Evolutionary conservation across 331 rosid genomes (phyloP).

Genomic region (Saraca asoca): DNA sequence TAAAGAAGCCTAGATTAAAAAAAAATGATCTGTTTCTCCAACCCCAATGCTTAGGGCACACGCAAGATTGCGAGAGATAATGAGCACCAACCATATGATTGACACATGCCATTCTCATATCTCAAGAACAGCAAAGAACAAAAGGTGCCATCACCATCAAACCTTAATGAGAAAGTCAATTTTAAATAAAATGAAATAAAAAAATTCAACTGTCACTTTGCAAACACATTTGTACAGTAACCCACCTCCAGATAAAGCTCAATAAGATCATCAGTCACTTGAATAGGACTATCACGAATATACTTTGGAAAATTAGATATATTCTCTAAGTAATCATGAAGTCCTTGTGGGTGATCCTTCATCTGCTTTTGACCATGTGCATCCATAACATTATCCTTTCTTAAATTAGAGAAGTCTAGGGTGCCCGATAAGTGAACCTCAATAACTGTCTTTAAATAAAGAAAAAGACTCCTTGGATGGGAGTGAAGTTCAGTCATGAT

Average conservation of each 20-base stretch:
- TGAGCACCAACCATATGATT: conserved; percentile 16
- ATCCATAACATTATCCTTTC: conserved; percentile 45
- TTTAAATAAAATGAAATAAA: conserved; percentile 1
- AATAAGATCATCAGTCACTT: conserved; percentile 81
- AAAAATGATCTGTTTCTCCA: conserved; percentile 20
- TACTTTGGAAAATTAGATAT: conserved; percentile 77
- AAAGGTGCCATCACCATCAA: conserved; percentile 8
- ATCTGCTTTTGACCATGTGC: conserved; percentile 41
- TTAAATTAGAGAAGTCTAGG: conserved; percentile 64
- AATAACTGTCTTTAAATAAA: conserved; percentile 80
- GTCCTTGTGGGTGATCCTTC: conserved; percentile 59
- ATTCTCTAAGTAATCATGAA: conserved; percentile 66
- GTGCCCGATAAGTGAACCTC: conserved; percentile 89
- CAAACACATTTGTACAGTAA: conserved; percentile 16
- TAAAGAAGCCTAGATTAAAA: conserved; percentile 15
- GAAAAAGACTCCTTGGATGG: conserved; percentile 82
- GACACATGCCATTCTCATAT: neutral
- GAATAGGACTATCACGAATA: conserved; percentile 69
- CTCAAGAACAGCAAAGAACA: conserved; percentile 27
- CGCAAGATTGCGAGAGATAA: conserved; percentile 14
- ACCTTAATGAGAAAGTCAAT: conserved; percentile 23
- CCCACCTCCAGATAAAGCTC: conserved; percentile 97
- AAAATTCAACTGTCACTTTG: conserved; percentile 13
- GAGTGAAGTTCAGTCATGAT: conserved; percentile 68
- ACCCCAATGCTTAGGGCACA: conserved; percentile 25